Conservation (phyloP, 768 basidiomycete species). For the Tubosaeta sp. region DNA sequence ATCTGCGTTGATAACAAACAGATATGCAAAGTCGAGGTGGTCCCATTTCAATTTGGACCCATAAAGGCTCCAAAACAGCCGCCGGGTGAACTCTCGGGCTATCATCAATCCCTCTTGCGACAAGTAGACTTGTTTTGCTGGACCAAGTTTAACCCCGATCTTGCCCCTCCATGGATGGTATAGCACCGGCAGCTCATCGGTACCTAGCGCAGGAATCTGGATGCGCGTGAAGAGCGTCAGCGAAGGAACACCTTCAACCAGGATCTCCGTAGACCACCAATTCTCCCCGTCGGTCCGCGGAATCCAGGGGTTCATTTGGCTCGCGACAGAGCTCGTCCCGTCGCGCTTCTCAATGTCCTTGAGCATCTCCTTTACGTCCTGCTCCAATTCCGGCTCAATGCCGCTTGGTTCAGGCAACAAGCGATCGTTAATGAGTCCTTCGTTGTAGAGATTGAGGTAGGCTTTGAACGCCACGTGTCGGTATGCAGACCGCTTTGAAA, state of each 20-base stretch:
- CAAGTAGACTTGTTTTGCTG: constrained; percentile 17
- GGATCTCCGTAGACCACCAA: constrained; percentile 54
- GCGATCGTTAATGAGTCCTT: constrained; percentile 61
- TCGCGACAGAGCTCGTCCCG: constrained; percentile 50
- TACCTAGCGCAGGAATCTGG: constrained; percentile 33
- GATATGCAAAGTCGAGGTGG: constrained; percentile 56
- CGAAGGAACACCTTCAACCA: constrained; percentile 45
- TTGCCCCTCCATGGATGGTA: constrained; percentile 40
- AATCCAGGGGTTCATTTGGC: constrained; percentile 66
- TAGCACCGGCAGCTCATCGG: constrained; percentile 43
- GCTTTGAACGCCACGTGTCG: constrained; percentile 70
- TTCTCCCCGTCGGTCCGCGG: constrained; percentile 17
- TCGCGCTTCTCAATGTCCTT: constrained; percentile 60
- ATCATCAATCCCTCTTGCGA: constrained; percentile 23
- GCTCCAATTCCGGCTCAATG: constrained; percentile 49
- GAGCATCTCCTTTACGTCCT: constrained; percentile 58
- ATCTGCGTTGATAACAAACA: constrained; percentile 43
- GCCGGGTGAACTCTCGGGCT: constrained; percentile 53
- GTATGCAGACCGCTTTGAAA: constrained; percentile 57
- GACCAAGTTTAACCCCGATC: constrained; percentile 24
- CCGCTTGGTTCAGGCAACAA: constrained; percentile 63
- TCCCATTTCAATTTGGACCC: constrained; percentile 60
- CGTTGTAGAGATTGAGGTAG: constrained; percentile 55
- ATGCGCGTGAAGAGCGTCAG: constrained; percentile 47
- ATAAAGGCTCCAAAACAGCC: constrained; percentile 56